Evolutionary conservation across 2,329 filamentous ascomycete species (phyloP).

Genomic region (Colletotrichum salicis): DNA sequence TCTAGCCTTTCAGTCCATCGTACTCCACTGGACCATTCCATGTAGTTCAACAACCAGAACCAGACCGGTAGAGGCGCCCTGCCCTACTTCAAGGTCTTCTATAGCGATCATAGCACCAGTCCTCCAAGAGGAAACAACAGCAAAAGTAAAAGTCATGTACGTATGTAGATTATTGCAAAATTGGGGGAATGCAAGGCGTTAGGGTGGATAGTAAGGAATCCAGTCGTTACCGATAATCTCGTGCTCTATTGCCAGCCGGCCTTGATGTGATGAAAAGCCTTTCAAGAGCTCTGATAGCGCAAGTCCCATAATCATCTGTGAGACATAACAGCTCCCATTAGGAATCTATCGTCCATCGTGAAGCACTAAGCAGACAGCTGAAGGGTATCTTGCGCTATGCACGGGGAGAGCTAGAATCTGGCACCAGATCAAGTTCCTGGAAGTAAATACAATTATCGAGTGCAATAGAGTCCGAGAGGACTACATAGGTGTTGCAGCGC

Average conservation of each 20-base stretch:
- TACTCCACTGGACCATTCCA: not conserved
- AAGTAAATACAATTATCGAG: too few relatives aligned
- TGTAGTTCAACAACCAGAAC: not conserved
- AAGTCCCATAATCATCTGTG: too few relatives aligned
- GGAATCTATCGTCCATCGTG: too few relatives aligned
- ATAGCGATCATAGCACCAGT: not conserved
- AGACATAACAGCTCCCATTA: too few relatives aligned
- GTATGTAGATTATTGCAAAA: not conserved
- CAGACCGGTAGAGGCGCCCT: not conserved
- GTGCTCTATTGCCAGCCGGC: too few relatives aligned
- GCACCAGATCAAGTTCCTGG: not conserved
- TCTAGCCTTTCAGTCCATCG: not conserved
- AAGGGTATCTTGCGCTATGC: too few relatives aligned
- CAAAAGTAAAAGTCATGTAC: constrained; percentile 2
- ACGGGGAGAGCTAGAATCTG: not conserved
- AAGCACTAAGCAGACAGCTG: too few relatives aligned
- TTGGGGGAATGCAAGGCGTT: not conserved
- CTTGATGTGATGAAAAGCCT: too few relatives aligned
- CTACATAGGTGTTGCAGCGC: too few relatives aligned
- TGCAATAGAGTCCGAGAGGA: too few relatives aligned
- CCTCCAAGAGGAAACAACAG: not conserved
- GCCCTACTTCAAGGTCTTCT: not conserved
- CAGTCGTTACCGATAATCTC: not conserved
- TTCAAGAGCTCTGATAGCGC: too few relatives aligned
- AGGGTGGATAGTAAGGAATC: not conserved